Evolutionary conservation across 768 basidiomycete species (phyloP).

Genomic region (Agaricus sinodeliciosus): DNA sequence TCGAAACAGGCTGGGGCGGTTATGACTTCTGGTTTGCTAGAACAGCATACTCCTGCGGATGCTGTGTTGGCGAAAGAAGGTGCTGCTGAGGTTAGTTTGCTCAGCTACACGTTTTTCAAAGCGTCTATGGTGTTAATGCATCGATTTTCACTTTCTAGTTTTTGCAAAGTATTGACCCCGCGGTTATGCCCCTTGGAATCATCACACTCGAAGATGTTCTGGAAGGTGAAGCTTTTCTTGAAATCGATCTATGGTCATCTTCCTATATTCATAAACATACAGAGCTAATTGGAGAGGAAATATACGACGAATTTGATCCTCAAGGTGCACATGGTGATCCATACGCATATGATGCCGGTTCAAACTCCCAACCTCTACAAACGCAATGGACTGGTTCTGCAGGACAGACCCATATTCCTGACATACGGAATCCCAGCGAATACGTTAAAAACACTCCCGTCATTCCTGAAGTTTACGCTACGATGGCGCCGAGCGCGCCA

Average conservation of each 20-base stretch:
- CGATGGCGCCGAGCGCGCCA: neutral
- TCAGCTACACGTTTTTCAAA: neutral
- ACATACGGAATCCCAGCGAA: neutral
- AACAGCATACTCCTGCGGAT: conserved; percentile 87
- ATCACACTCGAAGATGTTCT: conserved; percentile 92
- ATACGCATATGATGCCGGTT: conserved; percentile 21
- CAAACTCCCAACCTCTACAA: neutral
- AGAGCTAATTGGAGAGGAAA: conserved; percentile 92
- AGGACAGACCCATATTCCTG: neutral
- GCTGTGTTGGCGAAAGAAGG: conserved; percentile 71
- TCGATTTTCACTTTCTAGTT: conserved; percentile 38
- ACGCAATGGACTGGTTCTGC: neutral
- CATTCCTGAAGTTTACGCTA: neutral
- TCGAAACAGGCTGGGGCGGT: conserved; percentile 34
- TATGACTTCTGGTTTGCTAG: conserved; percentile 43
- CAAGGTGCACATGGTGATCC: conserved; percentile 60
- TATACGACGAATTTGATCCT: conserved; percentile 85
- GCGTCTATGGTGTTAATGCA: neutral
- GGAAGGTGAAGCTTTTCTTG: conserved; percentile 47
- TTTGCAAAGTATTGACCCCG: conserved; percentile 74
- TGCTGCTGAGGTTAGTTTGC: conserved; percentile 59
- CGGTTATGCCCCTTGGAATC: conserved; percentile 81
- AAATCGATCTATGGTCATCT: neutral
- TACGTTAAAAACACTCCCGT: neutral
- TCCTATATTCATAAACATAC: neutral